Evolutionary conservation across 2,329 filamentous ascomycete species (phyloP).

Genomic region (Rhynchosporium secalis): DNA sequence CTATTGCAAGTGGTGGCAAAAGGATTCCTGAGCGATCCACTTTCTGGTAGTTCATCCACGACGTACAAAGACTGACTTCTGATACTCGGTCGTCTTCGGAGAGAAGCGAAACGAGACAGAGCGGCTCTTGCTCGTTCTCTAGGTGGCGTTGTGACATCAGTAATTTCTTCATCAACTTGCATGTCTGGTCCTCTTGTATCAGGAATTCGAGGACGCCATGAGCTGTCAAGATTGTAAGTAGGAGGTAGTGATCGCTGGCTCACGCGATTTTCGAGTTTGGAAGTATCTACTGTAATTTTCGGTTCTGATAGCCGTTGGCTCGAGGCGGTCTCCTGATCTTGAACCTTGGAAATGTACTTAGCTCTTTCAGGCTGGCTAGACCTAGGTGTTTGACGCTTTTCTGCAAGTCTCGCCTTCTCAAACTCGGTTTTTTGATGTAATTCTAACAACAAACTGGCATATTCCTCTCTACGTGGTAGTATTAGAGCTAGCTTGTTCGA

Average conservation of each 20-base stretch:
- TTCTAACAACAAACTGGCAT: slow-evolving; percentile 1
- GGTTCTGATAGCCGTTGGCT: background rate
- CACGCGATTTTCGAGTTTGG: background rate
- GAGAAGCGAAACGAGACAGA: background rate
- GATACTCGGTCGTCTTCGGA: slow-evolving; percentile 5
- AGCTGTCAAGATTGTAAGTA: background rate
- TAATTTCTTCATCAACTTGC: slow-evolving; percentile 31
- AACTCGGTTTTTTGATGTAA: background rate
- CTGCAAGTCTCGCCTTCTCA: background rate
- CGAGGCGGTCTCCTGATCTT: background rate
- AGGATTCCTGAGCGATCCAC: background rate
- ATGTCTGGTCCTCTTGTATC: slow-evolving; percentile 18
- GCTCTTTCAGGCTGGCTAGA: background rate
- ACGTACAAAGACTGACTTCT: slow-evolving; percentile 14
- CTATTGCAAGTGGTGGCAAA: background rate
- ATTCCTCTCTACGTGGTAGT: background rate
- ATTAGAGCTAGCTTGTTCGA: background rate
- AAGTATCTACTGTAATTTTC: background rate
- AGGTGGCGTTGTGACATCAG: slow-evolving; percentile 19
- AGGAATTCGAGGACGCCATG: slow-evolving; percentile 25
- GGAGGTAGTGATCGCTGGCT: slow-evolving; percentile 1
- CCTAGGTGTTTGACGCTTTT: background rate
- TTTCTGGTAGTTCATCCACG: background rate
- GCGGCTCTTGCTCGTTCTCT: background rate
- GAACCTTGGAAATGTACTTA: background rate